A percentile compares a stretch with the other conserved stretches of the same genome.
These are phyloP conservation scores for Choiromyces venosus DNA, from an alignment of 495 filamentous ascomycete species.

Conservation along the genomic window DNA sequence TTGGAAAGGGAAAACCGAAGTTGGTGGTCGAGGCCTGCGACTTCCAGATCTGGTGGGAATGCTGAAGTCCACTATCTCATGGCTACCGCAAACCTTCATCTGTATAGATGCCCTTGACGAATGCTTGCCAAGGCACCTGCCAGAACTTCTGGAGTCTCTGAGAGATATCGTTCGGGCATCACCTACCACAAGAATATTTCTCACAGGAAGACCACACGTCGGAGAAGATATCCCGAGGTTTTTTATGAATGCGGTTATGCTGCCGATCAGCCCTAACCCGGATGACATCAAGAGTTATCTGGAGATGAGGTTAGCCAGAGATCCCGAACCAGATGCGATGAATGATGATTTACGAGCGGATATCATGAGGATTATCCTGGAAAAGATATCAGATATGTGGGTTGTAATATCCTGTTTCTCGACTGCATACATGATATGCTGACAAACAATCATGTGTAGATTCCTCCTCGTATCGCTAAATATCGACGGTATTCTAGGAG, in stretches of 20 bases:
- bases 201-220: not conserved
- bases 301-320: not conserved
- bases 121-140: not conserved
- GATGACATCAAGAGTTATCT: not conserved
- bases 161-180: not conserved
- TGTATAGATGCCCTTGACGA: not conserved
- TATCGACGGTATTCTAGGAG: not conserved
- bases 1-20: not conserved
- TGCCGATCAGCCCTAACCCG: not conserved
- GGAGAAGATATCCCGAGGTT: not conserved
- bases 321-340: not conserved
- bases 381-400: not conserved
- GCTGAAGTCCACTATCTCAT: not conserved
- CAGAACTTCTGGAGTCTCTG: not conserved
- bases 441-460: no score
- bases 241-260: not conserved
- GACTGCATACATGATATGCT: no score
- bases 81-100: not conserved
- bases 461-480: not conserved
- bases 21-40: not conserved
- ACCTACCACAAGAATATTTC: not conserved
- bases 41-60: not conserved
- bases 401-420: no score
- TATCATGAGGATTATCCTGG: not conserved
- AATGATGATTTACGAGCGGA: not conserved